Base-by-base conservation (phyloP, 495 filamentous ascomycete species). In the Penicillium coffeae region DNA sequence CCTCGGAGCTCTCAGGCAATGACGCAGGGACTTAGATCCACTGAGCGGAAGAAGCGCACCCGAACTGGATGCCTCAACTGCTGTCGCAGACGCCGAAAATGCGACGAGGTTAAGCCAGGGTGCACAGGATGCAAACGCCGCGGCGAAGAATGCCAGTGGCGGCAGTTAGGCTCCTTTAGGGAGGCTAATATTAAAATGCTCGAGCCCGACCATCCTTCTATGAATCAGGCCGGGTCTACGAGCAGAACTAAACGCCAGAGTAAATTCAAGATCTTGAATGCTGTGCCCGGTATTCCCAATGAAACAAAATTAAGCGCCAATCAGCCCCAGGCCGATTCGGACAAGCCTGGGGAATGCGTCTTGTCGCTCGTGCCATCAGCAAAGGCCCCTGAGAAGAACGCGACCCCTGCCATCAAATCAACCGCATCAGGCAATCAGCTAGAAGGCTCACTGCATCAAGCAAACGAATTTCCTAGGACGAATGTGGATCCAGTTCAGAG, bases 11-110 rank as follows among this genome's bases (percentile, higher is more conserved):
- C 20, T 25, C 25, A 25, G n/a, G 32, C 44, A 14, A 37, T 48
- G 20, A 15, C 35, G 18, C 51, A 56, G 21, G 44, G 39, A 35
- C 18, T 41, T 3, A 51, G 38, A 8, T 30, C 33, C 12, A 13
- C 19, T 22, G 48, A 50, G 38, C 58, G 50, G n/a, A 60, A 62
- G 49, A 66, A 58, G 43, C 57, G 65, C 32, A 69, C 63, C 13
- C 52, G 65, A 34, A 66, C 55, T 3, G 65, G 65, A 14, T 69
- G 61, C 50, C 40, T 65, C 14, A 69, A 69, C 47, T 66, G 65
- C 55, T 63, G 61, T 52, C 59, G 59, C 13, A 53, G 62, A 5
- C 50, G 63, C 21, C 54, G 63, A 39, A 66, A 69, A 58, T 69
- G 63, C 39, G 63, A 69, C 21, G 63, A 69, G 47, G 39, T 35